Evolutionary conservation across 2,329 filamentous ascomycete species (phyloP).

Genomic region (Xylariomycetidae sp.): DNA sequence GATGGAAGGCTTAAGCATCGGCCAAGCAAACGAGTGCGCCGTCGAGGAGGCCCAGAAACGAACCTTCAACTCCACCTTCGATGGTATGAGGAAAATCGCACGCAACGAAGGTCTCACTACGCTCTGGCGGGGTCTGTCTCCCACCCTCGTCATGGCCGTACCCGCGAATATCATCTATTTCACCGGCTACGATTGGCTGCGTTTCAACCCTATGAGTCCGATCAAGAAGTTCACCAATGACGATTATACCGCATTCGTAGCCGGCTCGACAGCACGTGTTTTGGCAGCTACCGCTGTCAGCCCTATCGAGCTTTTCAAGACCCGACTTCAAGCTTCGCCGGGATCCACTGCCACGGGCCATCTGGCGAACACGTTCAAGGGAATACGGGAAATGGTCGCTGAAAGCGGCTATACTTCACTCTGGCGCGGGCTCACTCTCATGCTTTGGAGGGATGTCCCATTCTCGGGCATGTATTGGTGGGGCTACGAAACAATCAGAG

Average conservation of each 20-base stretch:
- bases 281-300: slow-evolving; percentile 78
- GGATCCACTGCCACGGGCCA: slow-evolving; percentile 57
- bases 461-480: slow-evolving; percentile 98
- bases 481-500: slow-evolving; percentile 84
- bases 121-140: slow-evolving; percentile 89
- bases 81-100: slow-evolving; percentile 90
- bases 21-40: slow-evolving; percentile 60
- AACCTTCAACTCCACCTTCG: slow-evolving; percentile 84
- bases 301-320: slow-evolving; percentile 91
- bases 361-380: slow-evolving; percentile 71
- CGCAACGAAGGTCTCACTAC: slow-evolving; percentile 83
- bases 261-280: slow-evolving; percentile 71
- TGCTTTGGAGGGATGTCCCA: slow-evolving; percentile 92
- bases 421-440: slow-evolving; percentile 86
- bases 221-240: slow-evolving; percentile 59
- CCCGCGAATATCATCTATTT: slow-evolving; percentile 98
- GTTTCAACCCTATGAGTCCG: slow-evolving; percentile 67
- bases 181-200: slow-evolving; percentile 93
- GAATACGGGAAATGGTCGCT: slow-evolving; percentile 73
- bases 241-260: slow-evolving; percentile 70
- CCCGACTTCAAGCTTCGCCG: slow-evolving; percentile 76
- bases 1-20: slow-evolving; percentile 37
- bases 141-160: slow-evolving; percentile 88
- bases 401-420: slow-evolving; percentile 71
- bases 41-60: slow-evolving; percentile 80